phyloP scores from a whole-genome alignment of 75 land plant species.

The Chamaecyparis obtusa region DNA sequence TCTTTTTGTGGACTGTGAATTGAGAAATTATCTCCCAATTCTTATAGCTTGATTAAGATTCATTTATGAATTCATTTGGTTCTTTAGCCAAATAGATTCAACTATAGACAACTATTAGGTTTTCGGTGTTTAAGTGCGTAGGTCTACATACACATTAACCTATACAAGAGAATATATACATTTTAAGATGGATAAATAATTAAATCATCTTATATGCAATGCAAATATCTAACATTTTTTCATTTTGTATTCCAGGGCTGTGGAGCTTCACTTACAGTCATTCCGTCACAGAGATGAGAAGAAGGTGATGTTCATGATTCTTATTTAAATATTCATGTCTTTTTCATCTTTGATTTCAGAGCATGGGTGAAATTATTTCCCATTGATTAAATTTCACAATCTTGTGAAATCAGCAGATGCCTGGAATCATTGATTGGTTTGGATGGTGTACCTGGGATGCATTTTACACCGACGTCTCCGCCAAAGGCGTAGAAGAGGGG shows the following conservation, averaged over 20 bases:
- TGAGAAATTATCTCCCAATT: background rate
- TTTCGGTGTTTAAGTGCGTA: background rate
- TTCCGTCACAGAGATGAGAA: conserved; percentile 75
- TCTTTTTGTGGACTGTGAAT: background rate
- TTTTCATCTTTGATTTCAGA: background rate
- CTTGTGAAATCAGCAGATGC: conserved; percentile 50
- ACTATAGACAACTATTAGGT: background rate
- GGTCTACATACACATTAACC: background rate
- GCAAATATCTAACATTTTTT: background rate
- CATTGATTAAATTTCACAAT: background rate
- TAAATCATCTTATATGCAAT: background rate
- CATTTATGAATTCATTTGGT: background rate
- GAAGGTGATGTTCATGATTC: conserved; percentile 39
- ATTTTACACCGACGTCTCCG: conserved; percentile 85
- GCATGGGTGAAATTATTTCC: background rate
- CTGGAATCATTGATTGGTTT: conserved; percentile 92
- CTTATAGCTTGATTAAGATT: background rate
- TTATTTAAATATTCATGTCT: background rate
- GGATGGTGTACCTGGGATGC: conserved; percentile 99
- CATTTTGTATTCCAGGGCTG: conserved; percentile 35
- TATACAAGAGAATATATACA: background rate
- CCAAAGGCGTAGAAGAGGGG: conserved; percentile 74
- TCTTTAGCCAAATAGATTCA: background rate
- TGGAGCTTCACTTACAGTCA: conserved; percentile 66
- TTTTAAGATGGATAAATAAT: background rate